A percentile compares a stretch with the other conserved stretches of the same genome.
Conservation (phyloP, 768 basidiomycete genomes). For the Tylopilus intermedius region DNA sequence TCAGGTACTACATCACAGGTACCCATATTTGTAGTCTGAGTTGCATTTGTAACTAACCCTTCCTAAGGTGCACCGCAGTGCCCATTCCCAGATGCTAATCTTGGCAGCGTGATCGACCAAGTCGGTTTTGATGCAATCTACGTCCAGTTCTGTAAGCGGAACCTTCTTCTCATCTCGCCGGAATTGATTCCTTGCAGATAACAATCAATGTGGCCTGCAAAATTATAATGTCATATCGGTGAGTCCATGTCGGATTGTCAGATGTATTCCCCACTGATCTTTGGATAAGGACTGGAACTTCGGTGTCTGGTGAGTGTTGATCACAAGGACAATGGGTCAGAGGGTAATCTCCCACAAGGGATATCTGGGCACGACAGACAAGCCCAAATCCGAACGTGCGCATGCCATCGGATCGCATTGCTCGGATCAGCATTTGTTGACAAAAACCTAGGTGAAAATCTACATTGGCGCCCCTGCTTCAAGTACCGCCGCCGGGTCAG, state of each 20-base stretch:
- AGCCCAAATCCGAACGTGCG: constrained; percentile 39
- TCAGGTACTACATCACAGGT: constrained; percentile 60
- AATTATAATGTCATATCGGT: constrained; percentile 53
- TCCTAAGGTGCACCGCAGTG: constrained; percentile 38
- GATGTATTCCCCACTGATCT: neutral
- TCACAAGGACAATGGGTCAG: neutral
- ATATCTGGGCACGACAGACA: constrained; percentile 40
- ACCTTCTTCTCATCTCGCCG: neutral
- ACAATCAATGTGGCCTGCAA: constrained; percentile 41
- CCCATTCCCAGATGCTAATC: constrained; percentile 61
- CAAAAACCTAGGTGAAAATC: constrained; percentile 31
- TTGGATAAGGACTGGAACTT: constrained; percentile 43
- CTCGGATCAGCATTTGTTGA: constrained; percentile 1
- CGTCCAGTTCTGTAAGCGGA: constrained; percentile 53
- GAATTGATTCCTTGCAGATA: constrained; percentile 27
- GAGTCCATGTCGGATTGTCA: constrained; percentile 19
- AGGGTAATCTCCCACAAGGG: constrained; percentile 30
- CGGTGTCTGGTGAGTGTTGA: constrained; percentile 27
- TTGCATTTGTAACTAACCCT: neutral
- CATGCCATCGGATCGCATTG: neutral
- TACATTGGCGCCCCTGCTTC: constrained; percentile 42
- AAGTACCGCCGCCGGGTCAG: constrained; percentile 37
- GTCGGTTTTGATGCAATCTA: constrained; percentile 70
- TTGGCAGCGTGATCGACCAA: constrained; percentile 54
- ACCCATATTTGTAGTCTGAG: neutral